Conservation (phyloP, 2,329 filamentous ascomycete genomes). For the Verticillium isaacii region DNA sequence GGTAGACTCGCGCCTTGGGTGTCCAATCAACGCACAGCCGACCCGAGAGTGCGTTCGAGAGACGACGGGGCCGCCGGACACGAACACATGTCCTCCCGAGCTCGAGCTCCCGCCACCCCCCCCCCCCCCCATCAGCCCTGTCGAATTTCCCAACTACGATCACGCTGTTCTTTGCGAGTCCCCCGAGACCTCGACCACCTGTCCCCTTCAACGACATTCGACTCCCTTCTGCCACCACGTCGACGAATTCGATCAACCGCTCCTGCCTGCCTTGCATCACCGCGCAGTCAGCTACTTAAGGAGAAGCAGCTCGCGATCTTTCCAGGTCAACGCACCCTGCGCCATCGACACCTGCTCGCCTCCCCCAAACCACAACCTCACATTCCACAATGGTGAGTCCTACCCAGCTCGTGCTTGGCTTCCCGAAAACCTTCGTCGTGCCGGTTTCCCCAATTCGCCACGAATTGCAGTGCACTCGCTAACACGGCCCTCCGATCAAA, state of each 20-base stretch:
- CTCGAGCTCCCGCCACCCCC: not conserved
- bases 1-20: not conserved
- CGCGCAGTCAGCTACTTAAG: not conserved
- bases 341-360: not conserved
- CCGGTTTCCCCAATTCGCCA: not conserved
- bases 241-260: not conserved
- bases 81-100: not conserved
- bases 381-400: constrained; percentile 15
- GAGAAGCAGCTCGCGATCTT: not conserved
- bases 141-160: not conserved
- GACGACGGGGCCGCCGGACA: not conserved
- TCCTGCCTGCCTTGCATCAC: not conserved
- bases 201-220: not conserved
- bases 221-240: not conserved
- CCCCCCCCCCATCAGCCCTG: not conserved
- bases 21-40: not conserved
- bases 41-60: not conserved
- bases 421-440: not conserved
- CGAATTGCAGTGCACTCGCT: not conserved
- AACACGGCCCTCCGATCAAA: constrained; percentile 2
- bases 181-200: not conserved
- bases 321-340: not conserved
- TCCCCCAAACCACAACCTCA: not conserved
- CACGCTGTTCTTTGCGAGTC: not conserved
- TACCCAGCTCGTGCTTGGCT: not conserved